These are phyloP conservation scores for Trichoderma koningii DNA, from an alignment of 2,329 filamentous ascomycete species.

Conservation along the genomic window DNA sequence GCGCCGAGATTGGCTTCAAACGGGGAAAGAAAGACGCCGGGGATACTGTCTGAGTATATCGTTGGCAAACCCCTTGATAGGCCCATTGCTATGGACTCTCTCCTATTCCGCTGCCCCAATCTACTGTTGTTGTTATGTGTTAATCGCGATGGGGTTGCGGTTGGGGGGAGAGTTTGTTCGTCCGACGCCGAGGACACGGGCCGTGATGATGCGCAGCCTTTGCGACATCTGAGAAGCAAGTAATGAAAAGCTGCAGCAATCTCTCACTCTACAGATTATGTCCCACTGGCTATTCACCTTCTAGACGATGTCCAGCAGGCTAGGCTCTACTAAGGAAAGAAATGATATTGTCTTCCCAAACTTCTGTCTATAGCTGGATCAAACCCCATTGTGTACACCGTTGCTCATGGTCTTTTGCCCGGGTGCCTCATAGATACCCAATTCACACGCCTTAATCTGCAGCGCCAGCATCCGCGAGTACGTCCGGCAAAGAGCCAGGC, in stretches of 20 bases:
- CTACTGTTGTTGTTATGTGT: too few species aligned
- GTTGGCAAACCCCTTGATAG: neutral
- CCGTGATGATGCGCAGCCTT: too few species aligned
- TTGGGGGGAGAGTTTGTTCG: too few species aligned
- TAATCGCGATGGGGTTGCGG: too few species aligned
- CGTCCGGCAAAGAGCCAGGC: slow-evolving; percentile 62
- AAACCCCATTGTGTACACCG: neutral
- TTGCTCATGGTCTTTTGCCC: neutral
- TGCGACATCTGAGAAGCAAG: too few species aligned
- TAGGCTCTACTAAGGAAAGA: neutral
- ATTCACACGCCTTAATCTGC: slow-evolving; percentile 51
- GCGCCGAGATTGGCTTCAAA: neutral
- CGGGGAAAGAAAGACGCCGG: neutral
- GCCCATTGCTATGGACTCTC: neutral
- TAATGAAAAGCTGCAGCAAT: too few species aligned
- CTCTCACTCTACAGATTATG: too few species aligned
- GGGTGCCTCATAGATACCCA: slow-evolving; percentile 8
- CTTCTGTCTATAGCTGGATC: neutral
- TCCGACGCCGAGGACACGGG: too few species aligned
- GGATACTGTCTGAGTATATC: neutral
- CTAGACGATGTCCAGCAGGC: too few species aligned
- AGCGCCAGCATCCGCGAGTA: slow-evolving; percentile 58
- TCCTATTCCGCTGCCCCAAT: too few species aligned
- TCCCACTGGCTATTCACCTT: neutral
- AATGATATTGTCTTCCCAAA: neutral